Evolutionary conservation across 23 red algal species (phyloP).

Genomic region (Cyanidioschyzon merolae): DNA sequence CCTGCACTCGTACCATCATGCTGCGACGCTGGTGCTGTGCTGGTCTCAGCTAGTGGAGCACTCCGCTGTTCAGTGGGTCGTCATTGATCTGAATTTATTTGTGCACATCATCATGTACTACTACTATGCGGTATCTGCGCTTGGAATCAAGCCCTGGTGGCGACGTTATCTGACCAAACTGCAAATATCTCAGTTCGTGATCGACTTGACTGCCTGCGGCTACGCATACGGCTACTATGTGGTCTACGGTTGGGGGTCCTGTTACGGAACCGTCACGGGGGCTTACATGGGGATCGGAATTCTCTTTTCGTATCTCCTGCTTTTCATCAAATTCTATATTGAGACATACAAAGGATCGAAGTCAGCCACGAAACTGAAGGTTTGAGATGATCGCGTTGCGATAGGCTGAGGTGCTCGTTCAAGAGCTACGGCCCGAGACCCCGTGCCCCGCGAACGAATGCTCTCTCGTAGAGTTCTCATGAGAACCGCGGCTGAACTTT

Average conservation of each 20-base stretch:
- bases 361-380: not conserved
- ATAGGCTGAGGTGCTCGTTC: no score
- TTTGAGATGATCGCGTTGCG: no score
- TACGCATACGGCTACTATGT: conserved; percentile 81
- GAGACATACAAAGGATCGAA: conserved; percentile 64
- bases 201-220: conserved; percentile 49
- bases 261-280: conserved; percentile 72
- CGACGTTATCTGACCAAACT: conserved; percentile 80
- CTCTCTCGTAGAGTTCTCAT: no score
- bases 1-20: conserved; percentile 91
- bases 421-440: no score
- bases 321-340: conserved; percentile 88
- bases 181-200: conserved; percentile 82
- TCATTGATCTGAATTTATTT: conserved; percentile 85
- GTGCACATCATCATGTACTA: conserved; percentile 99
- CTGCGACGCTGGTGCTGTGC: conserved; percentile 77
- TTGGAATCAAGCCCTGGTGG: conserved; percentile 78
- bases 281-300: conserved; percentile 66
- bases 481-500: no score
- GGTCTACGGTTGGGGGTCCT: conserved; percentile 41
- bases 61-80: conserved; percentile 84
- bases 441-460: no score
- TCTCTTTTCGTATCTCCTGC: conserved; percentile 78
- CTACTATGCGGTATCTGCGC: conserved; percentile 88
- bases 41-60: conserved; percentile 91